Conservation (phyloP, 2,329 filamentous ascomycete species). For the Pseudogymnoascus sp. region DNA sequence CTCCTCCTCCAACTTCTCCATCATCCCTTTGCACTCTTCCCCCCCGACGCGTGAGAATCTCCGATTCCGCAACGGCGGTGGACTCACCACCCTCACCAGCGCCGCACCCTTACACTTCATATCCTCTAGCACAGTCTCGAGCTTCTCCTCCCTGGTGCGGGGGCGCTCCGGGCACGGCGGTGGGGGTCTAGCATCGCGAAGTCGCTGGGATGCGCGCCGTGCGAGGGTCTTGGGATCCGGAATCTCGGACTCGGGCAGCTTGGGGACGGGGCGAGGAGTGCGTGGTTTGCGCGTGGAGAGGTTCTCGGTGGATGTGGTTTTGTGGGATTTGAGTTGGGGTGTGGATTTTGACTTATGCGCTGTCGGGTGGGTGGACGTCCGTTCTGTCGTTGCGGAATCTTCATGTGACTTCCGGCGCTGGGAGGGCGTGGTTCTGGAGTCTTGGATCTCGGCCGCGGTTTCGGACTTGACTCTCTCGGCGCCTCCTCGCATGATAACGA, state of each 20-base stretch:
- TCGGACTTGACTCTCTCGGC: neutral
- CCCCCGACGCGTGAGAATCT: neutral
- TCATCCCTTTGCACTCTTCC: neutral
- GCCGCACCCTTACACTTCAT: neutral
- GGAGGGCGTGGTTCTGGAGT: neutral
- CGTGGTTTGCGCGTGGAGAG: neutral
- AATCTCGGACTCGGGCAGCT: neutral
- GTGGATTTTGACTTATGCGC: neutral
- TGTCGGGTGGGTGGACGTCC: neutral
- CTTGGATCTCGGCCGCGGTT: neutral
- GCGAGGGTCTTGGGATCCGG: neutral
- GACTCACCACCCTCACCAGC: neutral
- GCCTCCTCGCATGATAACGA: constrained; percentile 45
- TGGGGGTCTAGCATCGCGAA: neutral
- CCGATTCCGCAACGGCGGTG: neutral
- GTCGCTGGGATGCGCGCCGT: neutral
- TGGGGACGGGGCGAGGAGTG: neutral
- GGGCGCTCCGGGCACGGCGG: neutral
- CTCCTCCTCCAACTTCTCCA: neutral
- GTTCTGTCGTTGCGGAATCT: neutral
- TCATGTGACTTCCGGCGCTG: neutral
- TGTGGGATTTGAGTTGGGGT: neutral
- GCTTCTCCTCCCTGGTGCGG: neutral
- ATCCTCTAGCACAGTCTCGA: neutral
- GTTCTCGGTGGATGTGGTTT: neutral